Evolutionary conservation across 352 stramenopile species (phyloP), one percentile per base, ranked within the genome.

Genomic region (Globisporangium irregulare): DNA sequence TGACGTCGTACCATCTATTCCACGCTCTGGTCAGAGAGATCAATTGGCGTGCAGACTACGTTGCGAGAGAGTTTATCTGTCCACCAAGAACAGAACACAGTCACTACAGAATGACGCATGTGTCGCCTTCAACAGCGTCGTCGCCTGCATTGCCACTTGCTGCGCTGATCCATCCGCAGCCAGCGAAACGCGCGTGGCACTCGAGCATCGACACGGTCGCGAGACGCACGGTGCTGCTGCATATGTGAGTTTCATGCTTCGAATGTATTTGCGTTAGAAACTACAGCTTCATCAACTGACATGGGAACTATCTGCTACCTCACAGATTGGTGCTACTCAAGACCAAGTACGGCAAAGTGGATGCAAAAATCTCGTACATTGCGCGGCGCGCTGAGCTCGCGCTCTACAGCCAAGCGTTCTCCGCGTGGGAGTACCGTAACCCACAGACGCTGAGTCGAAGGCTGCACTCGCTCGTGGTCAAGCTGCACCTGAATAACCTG

Each of bases 291-390:
- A 41, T 48, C 20, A 24, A 12, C 22, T 61, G 46, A 60, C 34
- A 36, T 34, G 32, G 46, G 22, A 38, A 38, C 32, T 38, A 14
- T 20, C 24, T 58, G 43, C 43, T 64, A 4, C 14, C 15, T 50
- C 41, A 48, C 62, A 86, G 78, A 61, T 56, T 89, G 34, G 34
- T 89, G 58, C 67, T 89, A 53, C 76, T 89, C 51, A 87, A 87
- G 73, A 76, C 72, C 69, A 89, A 87, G 68, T 89, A 87, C 67
- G 76, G 79, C 60, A 81, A 75, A 38, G 72, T 89, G 24, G 81
- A 89, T 60, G 38, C 72, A 57, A 85, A 85, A 66, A 87, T 86
- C 64, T 87, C 79, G 67, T 84, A 83, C 65, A 87, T 89, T 29
- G 81, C 75, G 14, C 79, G 81, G 14, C 79, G 81, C 9, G 81